These are phyloP conservation scores for Pleurotus pulmonarius DNA, from an alignment of 768 basidiomycete genomes.

Conservation along the genomic window DNA sequence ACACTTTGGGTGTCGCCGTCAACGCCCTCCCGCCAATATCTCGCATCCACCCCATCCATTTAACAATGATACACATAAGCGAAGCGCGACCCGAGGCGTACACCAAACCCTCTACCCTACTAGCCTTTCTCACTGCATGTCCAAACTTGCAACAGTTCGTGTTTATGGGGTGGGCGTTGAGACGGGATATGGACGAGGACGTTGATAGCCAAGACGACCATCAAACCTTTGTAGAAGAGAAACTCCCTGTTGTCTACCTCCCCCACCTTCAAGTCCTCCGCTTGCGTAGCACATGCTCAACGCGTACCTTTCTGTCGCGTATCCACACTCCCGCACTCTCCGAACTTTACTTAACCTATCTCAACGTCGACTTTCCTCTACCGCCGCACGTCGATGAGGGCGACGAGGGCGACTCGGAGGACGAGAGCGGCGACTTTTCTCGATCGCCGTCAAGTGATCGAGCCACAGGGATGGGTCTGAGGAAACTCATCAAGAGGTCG, in stretches of 20 bases:
- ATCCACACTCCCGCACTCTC: constrained; percentile 58
- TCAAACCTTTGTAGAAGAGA: constrained; percentile 14
- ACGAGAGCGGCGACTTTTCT: constrained; percentile 70
- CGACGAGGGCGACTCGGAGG: constrained; percentile 70
- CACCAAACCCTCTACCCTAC: constrained; percentile 44
- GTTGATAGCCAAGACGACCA: constrained; percentile 26
- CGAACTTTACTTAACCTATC: constrained; percentile 59
- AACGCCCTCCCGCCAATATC: constrained; percentile 44
- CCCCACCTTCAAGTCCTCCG: constrained; percentile 56
- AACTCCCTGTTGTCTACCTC: constrained; percentile 45
- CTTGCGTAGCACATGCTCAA: constrained; percentile 55
- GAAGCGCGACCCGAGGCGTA: constrained; percentile 39
- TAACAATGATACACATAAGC: constrained; percentile 54
- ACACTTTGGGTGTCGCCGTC: constrained; percentile 26
- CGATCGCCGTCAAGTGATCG: constrained; percentile 75
- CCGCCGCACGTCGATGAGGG: constrained; percentile 19
- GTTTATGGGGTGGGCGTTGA: constrained; percentile 48
- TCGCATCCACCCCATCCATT: constrained; percentile 43
- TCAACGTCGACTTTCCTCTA: constrained; percentile 60
- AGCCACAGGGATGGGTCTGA: constrained; percentile 78
- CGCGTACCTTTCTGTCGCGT: constrained; percentile 61
- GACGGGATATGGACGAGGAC: too few species aligned
- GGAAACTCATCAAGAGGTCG: constrained; percentile 56
- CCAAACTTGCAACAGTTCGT: constrained; percentile 59
- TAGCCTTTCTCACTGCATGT: constrained; percentile 58